Conservation (phyloP, 1,284 basidiomycete species). For the Psilocybe mexicana region DNA sequence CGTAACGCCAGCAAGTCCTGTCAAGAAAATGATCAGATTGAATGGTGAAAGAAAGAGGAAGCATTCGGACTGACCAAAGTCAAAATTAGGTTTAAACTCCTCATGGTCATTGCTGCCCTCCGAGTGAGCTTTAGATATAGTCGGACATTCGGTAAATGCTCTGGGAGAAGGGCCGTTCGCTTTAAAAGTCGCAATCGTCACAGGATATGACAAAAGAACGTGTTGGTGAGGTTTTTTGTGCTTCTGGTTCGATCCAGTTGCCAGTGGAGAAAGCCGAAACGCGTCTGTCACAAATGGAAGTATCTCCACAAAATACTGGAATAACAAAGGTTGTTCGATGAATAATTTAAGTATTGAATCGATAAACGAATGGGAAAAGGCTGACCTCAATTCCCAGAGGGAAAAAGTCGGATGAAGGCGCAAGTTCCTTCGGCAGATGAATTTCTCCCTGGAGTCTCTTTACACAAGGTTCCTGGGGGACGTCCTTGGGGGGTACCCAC, state of each 20-base stretch:
- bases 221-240: too few species aligned
- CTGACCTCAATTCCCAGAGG: constrained; percentile 31
- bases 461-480: constrained; percentile 10
- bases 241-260: too few species aligned
- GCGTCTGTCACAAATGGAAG: background rate
- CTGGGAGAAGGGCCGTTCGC: background rate
- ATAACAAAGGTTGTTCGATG: background rate
- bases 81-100: too few species aligned
- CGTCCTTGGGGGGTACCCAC: constrained; percentile 27
- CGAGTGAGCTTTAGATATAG: too few species aligned
- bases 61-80: too few species aligned
- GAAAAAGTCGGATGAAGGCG: constrained; percentile 34
- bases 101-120: too few species aligned
- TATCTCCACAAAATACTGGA: constrained; percentile 4
- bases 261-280: background rate
- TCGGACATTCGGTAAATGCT: background rate
- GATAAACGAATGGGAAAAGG: background rate
- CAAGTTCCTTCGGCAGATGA: constrained; percentile 33
- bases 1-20: too few species aligned
- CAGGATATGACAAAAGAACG: background rate
- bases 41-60: too few species aligned
- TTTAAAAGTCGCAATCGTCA: background rate
- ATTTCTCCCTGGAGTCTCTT: constrained; percentile 39
- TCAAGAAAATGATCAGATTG: too few species aligned
- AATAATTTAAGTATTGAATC: too few species aligned